Percentiles rank a stretch among this genome's conserved stretches.
phyloP scores from a whole-genome alignment of 305 asterid genomes.

The Ilex paraguariensis region DNA sequence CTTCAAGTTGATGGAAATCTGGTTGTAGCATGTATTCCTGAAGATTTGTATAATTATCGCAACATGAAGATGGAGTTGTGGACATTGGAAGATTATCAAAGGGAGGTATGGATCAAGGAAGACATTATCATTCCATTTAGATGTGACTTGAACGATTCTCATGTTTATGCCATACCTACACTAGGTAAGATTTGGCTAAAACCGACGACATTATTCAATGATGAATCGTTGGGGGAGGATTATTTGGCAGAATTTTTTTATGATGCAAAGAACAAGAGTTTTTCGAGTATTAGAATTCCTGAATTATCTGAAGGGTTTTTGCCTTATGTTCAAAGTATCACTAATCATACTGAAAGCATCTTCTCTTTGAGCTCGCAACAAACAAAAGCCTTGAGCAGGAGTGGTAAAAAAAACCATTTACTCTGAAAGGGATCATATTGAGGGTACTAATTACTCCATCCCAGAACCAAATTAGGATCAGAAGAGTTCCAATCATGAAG shows the following conservation, averaged over 20 bases:
- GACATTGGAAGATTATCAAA: conserved; percentile 6
- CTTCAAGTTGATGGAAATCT: no score
- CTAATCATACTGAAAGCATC: conserved; percentile 3
- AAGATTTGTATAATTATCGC: no score
- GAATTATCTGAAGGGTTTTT: background rate
- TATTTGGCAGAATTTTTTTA: background rate
- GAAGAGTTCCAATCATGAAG: no score
- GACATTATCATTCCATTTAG: background rate
- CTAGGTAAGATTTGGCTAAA: no score
- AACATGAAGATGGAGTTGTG: conserved; percentile 1
- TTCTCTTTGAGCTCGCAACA: background rate
- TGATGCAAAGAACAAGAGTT: background rate
- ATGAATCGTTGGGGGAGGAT: background rate
- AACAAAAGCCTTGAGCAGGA: no score
- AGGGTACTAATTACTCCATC: no score
- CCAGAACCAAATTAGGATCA: no score
- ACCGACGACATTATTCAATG: no score
- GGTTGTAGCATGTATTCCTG: no score
- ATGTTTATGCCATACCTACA: no score
- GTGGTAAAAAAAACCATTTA: no score
- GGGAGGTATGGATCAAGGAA: conserved; percentile 2
- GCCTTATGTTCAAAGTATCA: background rate
- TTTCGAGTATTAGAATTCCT: background rate
- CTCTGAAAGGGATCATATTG: no score
- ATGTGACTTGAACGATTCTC: background rate